These are phyloP conservation scores for Pinus taeda DNA, from an alignment of 75 land plant species.

Conservation along the genomic window DNA sequence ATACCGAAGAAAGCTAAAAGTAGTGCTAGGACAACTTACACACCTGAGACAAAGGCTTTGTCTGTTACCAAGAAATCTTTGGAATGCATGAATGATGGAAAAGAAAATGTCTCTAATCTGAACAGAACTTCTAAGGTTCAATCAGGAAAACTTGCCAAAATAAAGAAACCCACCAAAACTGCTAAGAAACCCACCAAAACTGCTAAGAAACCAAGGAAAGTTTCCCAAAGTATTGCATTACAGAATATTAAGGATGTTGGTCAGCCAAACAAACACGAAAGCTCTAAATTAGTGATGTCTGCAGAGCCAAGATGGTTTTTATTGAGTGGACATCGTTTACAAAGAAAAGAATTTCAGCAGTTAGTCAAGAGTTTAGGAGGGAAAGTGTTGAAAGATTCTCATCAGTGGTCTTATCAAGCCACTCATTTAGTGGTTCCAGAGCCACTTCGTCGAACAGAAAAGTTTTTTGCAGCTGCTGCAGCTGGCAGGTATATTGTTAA, in stretches of 20 bases:
- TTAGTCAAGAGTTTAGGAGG: conserved; percentile 57
- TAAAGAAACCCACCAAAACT: conserved; percentile 5
- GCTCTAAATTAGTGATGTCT: background rate
- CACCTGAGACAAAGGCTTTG: background rate
- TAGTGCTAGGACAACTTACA: background rate
- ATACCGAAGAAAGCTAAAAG: background rate
- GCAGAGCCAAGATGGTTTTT: conserved; percentile 48
- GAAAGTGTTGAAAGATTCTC: conserved; percentile 62
- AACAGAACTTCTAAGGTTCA: conserved; percentile 2
- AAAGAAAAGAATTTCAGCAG: conserved; percentile 61
- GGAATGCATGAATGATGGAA: conserved; percentile 19
- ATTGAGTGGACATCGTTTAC: conserved; percentile 65
- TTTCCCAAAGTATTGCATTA: background rate
- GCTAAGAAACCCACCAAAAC: background rate
- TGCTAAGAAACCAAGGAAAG: background rate
- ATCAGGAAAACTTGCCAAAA: background rate
- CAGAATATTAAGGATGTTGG: background rate
- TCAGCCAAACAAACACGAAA: background rate
- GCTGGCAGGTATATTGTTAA: conserved; percentile 64
- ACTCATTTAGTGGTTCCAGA: conserved; percentile 79
- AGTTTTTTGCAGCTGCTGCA: conserved; percentile 88
- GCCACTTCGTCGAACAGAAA: conserved; percentile 78
- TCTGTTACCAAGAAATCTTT: background rate
- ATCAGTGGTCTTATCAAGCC: conserved; percentile 85
- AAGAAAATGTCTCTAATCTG: conserved; percentile 27